phyloP scores from a whole-genome alignment of 805 yeast genomes.

The Pichia thaimueangensis region DNA sequence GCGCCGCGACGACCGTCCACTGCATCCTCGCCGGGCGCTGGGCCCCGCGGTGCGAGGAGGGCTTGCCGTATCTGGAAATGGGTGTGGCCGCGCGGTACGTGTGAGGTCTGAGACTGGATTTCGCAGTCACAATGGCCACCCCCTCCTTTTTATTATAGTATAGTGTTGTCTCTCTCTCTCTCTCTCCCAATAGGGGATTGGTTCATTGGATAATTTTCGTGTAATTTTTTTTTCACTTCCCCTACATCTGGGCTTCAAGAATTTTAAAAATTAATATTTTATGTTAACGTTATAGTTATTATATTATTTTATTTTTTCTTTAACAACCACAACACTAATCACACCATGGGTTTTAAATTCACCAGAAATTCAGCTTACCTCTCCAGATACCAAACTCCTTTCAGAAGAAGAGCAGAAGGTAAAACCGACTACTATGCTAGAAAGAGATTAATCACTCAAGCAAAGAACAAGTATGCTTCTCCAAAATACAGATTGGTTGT shows the following conservation, averaged over 20 bases:
- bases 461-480: constrained; percentile 99
- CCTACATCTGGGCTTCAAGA: too few species aligned
- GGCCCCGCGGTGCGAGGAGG: constrained; percentile 17
- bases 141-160: too few species aligned
- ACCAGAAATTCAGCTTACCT: constrained; percentile 88
- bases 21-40: constrained; percentile 60
- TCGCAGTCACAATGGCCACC: too few species aligned
- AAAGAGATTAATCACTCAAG: constrained; percentile 98
- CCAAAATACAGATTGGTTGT: constrained; percentile 99
- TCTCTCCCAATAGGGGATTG: too few species aligned
- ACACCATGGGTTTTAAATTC: constrained; percentile 70
- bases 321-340: too few species aligned
- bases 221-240: too few species aligned
- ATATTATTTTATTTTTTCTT: not conserved
- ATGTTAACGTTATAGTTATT: too few species aligned
- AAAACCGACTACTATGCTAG: constrained; percentile 99
- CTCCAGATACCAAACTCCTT: constrained; percentile 99
- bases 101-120: too few species aligned
- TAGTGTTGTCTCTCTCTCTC: too few species aligned
- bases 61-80: constrained; percentile 24
- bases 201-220: too few species aligned
- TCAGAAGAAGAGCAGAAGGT: constrained; percentile 99
- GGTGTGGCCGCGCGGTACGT: constrained; percentile 25
- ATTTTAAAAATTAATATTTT: too few species aligned
- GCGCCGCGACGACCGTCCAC: constrained; percentile 74